phyloP scores from a whole-genome alignment of 495 filamentous ascomycete genomes.

The Trichocladium antarcticum region DNA sequence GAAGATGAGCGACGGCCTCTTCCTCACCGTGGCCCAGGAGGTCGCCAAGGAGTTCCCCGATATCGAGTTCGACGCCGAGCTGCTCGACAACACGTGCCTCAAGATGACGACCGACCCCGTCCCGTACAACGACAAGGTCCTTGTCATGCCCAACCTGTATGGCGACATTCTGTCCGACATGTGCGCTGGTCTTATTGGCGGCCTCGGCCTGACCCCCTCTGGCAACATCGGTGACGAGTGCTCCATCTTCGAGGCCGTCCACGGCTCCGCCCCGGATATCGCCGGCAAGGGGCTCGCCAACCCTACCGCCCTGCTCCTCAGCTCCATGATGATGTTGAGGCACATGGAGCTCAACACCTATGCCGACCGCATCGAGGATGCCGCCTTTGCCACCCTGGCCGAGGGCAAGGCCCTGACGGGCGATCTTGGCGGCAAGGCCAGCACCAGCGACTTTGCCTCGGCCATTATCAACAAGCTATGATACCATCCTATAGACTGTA shows the following conservation, averaged over 20 bases:
- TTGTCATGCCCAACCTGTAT: slow-evolving; percentile 99
- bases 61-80: slow-evolving; percentile 89
- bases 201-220: slow-evolving; percentile 90
- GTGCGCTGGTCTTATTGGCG: slow-evolving; percentile 97
- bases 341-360: slow-evolving; percentile 88
- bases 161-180: slow-evolving; percentile 99
- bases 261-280: slow-evolving; percentile 96
- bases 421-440: slow-evolving; percentile 87
- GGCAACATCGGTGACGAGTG: slow-evolving; percentile 98
- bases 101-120: slow-evolving; percentile 92
- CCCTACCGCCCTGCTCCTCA: slow-evolving; percentile 83
- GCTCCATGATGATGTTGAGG: slow-evolving; percentile 97
- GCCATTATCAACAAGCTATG: slow-evolving; percentile 82
- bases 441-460: slow-evolving; percentile 80
- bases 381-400: slow-evolving; percentile 84
- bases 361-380: slow-evolving; percentile 80
- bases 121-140: slow-evolving; percentile 97
- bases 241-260: slow-evolving; percentile 98
- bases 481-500: slow-evolving; percentile 21
- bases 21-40: slow-evolving; percentile 72
- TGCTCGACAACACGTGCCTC: slow-evolving; percentile 96
- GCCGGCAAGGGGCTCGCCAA: slow-evolving; percentile 92
- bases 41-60: slow-evolving; percentile 89
- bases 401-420: slow-evolving; percentile 95
- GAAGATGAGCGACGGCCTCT: slow-evolving; percentile 99